phyloP scores from a whole-genome alignment of 2,329 filamentous ascomycete genomes.

The Capronia epimyces region DNA sequence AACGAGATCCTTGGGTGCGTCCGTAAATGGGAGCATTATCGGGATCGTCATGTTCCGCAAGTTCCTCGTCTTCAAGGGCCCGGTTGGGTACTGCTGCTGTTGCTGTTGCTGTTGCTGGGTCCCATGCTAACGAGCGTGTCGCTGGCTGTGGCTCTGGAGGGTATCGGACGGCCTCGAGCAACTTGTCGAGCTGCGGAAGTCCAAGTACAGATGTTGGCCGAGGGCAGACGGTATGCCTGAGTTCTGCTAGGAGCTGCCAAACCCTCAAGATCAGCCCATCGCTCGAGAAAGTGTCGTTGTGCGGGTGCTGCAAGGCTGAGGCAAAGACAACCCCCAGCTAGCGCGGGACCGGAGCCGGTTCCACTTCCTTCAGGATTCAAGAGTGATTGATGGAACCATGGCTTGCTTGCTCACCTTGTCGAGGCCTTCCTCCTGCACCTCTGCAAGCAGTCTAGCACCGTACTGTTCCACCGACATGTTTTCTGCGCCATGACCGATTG shows the following conservation, averaged over 20 bases:
- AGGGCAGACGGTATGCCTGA: conserved; percentile 31
- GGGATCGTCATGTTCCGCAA: not conserved
- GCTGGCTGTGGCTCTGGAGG: conserved; percentile 9
- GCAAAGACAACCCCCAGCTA: not conserved
- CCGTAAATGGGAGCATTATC: not conserved
- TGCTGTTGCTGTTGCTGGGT: not conserved
- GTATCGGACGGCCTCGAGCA: conserved; percentile 37
- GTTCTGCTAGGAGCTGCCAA: conserved; percentile 38
- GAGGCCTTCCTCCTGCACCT: conserved; percentile 47
- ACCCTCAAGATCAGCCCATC: not conserved
- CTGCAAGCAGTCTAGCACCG: conserved; percentile 46
- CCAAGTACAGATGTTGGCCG: conserved; percentile 34
- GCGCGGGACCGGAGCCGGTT: not conserved
- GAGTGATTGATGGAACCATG: not conserved
- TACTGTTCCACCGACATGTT: conserved; percentile 24
- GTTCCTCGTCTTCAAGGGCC: not conserved
- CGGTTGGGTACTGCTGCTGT: no score
- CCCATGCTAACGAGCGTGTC: not conserved
- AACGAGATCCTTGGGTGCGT: not conserved
- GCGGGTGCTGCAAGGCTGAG: conserved; percentile 4
- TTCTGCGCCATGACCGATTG: conserved; percentile 16
- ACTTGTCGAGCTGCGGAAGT: conserved; percentile 44
- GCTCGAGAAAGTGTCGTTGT: no score
- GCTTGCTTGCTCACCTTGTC: conserved; percentile 42
- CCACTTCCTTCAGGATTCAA: not conserved